Base-by-base conservation (phyloP, 768 basidiomycete species). In the Rhodotorula diobovata region DNA sequence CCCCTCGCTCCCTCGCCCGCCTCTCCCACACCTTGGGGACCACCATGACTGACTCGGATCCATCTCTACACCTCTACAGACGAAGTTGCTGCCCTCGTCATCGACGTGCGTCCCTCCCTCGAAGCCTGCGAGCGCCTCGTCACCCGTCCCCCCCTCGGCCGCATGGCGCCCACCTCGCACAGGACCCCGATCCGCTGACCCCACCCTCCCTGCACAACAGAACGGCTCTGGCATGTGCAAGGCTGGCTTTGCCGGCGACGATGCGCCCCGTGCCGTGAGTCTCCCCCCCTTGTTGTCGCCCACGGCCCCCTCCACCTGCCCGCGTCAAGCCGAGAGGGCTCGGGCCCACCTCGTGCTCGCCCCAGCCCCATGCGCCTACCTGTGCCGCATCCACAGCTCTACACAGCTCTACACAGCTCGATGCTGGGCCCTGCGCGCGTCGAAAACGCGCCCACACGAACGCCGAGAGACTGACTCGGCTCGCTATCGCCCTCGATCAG, bases 141-240 rank as follows among this genome's bases (percentile, higher is more conserved):
- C 57, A 66, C 60, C 35, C 66, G 34, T 43, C 57, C 62, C 60
- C 35, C 51, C 12, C 28, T 43, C 56, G 37, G 61, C 56, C 45
- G 20, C 45, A 7, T 46, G n/a, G n/a, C n/a, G n/a, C n/a, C n/a
- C n/a, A n/a, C n/a, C n/a, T n/a, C n/a, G n/a, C 56, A 21, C 50
- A 25, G 23, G n/a, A n/a, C n/a, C n/a, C n/a, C n/a, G n/a, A 18
- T 15, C 41, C 41, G 34, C 57, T 59, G 32, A 28, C 60, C 25
- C 48, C 23, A 20, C 35, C 23, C 45, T 23, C 25, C 23, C 48
- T 50, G 4, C 7, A 14, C 11, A 5, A 81, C 89, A 92, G 83
- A 91, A 91, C 82, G 92, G 91, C 80, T 97, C 94, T 80, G 95
- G 94, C 83, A 98, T 97, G 94, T 97, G 94, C 89, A 98, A 98